A percentile compares a stretch with the other conserved stretches of the same genome.
These are phyloP conservation scores for Monosporozyma aquatica DNA, from an alignment of 805 yeast species.

Conservation along the genomic window DNA sequence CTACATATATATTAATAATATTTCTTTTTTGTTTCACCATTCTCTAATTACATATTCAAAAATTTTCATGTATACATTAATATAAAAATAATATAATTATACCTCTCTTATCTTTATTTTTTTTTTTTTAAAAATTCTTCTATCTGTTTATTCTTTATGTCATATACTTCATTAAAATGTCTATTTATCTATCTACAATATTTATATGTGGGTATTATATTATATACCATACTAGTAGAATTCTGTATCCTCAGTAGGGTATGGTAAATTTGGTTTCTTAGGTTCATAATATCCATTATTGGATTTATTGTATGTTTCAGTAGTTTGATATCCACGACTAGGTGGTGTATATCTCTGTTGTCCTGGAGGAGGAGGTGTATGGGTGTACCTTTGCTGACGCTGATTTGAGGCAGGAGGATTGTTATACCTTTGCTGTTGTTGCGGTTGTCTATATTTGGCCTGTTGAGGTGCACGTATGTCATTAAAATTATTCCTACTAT, in stretches of 20 bases:
- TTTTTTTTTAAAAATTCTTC: too few species aligned
- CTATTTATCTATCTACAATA: too few species aligned
- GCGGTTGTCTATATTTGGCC: not conserved
- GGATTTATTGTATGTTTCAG: not conserved
- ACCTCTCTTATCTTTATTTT: too few species aligned
- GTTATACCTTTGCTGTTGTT: not conserved
- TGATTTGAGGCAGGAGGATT: too few species aligned
- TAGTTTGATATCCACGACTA: too few species aligned
- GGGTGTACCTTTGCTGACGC: not conserved
- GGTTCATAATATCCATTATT: not conserved
- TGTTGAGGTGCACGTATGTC: conserved; percentile 1
- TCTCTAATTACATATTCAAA: too few species aligned
- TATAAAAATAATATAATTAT: too few species aligned
- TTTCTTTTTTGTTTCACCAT: too few species aligned
- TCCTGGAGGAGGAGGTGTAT: not conserved
- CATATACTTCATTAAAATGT: too few species aligned
- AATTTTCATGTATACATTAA: too few species aligned
- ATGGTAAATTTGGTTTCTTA: not conserved
- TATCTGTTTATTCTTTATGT: too few species aligned
- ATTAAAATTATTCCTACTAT: not conserved
- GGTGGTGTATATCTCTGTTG: not conserved
- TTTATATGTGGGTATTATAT: too few species aligned
- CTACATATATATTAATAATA: not conserved
- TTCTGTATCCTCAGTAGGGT: not conserved
- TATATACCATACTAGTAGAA: not conserved